Evolutionary conservation across 2,329 filamentous ascomycete species (phyloP).

Genomic region (Esteya vermicola): DNA sequence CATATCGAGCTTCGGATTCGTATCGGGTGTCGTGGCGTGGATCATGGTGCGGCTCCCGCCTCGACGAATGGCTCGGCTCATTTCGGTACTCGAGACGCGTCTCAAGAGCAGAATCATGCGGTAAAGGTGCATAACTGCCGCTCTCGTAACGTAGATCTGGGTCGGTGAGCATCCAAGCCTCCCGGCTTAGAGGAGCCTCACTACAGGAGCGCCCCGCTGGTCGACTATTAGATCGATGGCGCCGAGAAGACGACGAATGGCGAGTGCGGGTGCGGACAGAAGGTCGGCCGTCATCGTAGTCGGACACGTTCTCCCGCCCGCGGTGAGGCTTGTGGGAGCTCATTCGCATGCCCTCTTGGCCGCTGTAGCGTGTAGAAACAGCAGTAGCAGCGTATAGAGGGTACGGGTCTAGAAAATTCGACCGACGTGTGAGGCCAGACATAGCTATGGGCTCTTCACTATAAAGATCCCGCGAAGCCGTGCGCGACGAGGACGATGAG

Average conservation of each 20-base stretch:
- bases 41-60: no score
- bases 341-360: constrained; percentile 13
- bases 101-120: not conserved
- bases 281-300: constrained; percentile 25
- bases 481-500: no score
- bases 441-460: constrained; percentile 21
- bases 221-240: constrained; percentile 18
- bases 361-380: constrained; percentile 22
- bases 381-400: constrained; percentile 4
- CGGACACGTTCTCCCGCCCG: constrained; percentile 22
- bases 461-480: no score
- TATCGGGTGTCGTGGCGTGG: no score
- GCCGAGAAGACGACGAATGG: constrained; percentile 14
- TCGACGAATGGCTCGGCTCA: no score
- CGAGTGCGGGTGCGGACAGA: no score
- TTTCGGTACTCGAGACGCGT: not conserved
- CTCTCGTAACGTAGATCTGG: constrained; percentile 19
- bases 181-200: constrained; percentile 20
- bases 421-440: constrained; percentile 25
- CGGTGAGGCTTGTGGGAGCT: constrained; percentile 11
- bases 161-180: constrained; percentile 25
- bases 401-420: constrained; percentile 28
- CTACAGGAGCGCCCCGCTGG: constrained; percentile 23
- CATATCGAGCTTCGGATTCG: no score
- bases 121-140: constrained; percentile 1